Base-by-base conservation (phyloP, 73 alveolate genomes). In the Paramecium sonneborni region DNA sequence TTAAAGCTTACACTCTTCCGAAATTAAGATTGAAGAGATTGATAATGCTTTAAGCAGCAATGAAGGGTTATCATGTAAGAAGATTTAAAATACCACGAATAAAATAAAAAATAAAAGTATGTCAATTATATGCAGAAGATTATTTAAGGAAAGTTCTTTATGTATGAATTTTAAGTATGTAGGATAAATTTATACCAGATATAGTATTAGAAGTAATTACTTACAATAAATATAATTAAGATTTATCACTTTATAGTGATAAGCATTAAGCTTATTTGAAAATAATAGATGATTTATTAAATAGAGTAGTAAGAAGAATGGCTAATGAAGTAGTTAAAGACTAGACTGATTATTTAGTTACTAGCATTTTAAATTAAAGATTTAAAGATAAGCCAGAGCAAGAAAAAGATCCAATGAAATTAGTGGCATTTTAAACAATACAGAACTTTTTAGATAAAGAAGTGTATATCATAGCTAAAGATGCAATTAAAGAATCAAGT, bases 31-130 rank as follows among this genome's bases (percentile, higher is more conserved):
- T 88, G 11, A 88, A 69, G 74, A 68, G 94, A 57, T 57, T 88
- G 24, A 70, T 88, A 23, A 88, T 69, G 39, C 11, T 88, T 57
- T 43, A 88, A 37, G 89, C 94, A 12, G 86, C 56, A 39, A 88
- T 88, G 94, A 88, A 88, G 37, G 94, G 94, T 0, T 88, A 88
- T 88, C 70, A 88, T 88, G 94, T 88, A 0, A 88, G 94, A 37
- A 88, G 87, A 69, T 88, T 69, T 32, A 62, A 10, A n/a, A 70
- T 88, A 12, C 94, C 94, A 23, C 69, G 91, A 88, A 88, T 69
- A 15, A 88, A 88, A 46, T 37, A 38, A 11, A 62, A 26, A 3
- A 24, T 43, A 6, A 37, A 62, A 38, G 57, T 88, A n/a, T 69
- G 70, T 76, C 20, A 34, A 88, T 30, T 43, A 24, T 88, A 41